Conservation (phyloP, 441 rosid species). For the Biscutella laevigata region DNA sequence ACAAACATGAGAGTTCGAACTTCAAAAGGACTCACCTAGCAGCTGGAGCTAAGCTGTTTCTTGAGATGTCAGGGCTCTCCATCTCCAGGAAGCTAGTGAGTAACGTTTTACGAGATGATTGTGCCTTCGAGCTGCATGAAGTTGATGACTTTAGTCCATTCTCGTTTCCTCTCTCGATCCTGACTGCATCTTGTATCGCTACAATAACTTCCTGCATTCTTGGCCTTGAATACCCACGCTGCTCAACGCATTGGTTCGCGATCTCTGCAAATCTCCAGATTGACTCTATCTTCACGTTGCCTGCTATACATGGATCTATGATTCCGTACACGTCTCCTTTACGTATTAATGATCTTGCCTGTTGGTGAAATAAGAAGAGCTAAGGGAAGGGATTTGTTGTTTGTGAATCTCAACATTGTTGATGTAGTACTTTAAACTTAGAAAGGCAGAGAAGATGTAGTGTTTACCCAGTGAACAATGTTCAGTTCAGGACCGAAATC, state of each 20-base stretch:
- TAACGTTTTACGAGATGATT: slow-evolving; percentile 70
- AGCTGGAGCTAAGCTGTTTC: slow-evolving; percentile 58
- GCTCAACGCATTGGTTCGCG: slow-evolving; percentile 79
- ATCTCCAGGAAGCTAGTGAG: slow-evolving; percentile 82
- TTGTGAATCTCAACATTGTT: background rate
- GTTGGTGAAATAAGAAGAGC: slow-evolving; percentile 10
- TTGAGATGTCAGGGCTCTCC: slow-evolving; percentile 73
- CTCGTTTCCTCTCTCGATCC: slow-evolving; percentile 54
- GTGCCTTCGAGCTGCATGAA: slow-evolving; percentile 40
- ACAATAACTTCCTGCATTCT: slow-evolving; percentile 77
- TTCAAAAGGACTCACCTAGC: slow-evolving; percentile 42
- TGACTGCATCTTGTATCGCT: slow-evolving; percentile 75
- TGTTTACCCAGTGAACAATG: slow-evolving; percentile 84
- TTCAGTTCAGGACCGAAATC: slow-evolving; percentile 77
- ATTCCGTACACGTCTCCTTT: slow-evolving; percentile 71
- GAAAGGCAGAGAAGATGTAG: background rate
- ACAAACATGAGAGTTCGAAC: background rate
- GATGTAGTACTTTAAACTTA: background rate
- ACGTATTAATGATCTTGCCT: slow-evolving; percentile 80
- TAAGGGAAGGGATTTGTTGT: background rate
- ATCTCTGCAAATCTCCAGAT: slow-evolving; percentile 86
- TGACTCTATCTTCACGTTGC: slow-evolving; percentile 67
- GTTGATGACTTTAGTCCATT: slow-evolving; percentile 25
- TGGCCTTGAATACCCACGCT: slow-evolving; percentile 53
- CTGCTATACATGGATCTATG: slow-evolving; percentile 49